Base-by-base conservation (phyloP, 2,329 filamentous ascomycete species). In the Exophiala sideris region DNA sequence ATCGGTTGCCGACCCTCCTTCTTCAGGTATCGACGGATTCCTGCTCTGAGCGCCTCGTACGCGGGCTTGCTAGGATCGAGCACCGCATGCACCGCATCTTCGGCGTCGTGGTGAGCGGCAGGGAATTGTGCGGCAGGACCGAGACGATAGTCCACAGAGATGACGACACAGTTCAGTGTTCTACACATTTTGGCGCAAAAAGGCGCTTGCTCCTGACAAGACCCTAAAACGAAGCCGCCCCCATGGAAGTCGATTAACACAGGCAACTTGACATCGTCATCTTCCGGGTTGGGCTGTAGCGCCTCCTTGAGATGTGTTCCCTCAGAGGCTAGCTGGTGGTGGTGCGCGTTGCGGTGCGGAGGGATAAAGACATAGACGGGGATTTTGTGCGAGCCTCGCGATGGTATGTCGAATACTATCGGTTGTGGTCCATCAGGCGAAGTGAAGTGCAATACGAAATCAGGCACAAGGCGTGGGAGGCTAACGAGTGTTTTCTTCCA, bases 91-190 rank as follows among this genome's bases (percentile, higher is more conserved):
- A 77, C 61, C 1, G 74, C 73, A 52, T 77, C 75, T 48, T 77
- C 75, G 8, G 72, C 72, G 55, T 78, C 76, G 55, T 76, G 70
- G 14, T 77, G 70, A 1, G 76, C 75, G 0, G 73, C 73, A 0
- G 75, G 76, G 45, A 75, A 78, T 35, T 74, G 70, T 52, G 74
- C 68, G 52, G 75, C 70, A 1, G 76, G 76, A 3, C 73, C 75
- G 42, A 77, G 73, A 34, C 76, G 71, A 56, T 78, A 78, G 47
- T 76, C 76, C 3, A 77, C 75, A 45, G 70, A 73, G 45, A 77
- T 71, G 40, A 75, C 74, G 5, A 77, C 67, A 34, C 58, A 61
- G 38, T 58, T 58, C 9, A 76, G 67, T 58, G 74, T 70, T 9
- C 71, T 66, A 29, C 70, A 71, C 65, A 77, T 71, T 68, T 73